Base-by-base conservation (phyloP, 805 yeast species). In the Saturnispora diversa region DNA sequence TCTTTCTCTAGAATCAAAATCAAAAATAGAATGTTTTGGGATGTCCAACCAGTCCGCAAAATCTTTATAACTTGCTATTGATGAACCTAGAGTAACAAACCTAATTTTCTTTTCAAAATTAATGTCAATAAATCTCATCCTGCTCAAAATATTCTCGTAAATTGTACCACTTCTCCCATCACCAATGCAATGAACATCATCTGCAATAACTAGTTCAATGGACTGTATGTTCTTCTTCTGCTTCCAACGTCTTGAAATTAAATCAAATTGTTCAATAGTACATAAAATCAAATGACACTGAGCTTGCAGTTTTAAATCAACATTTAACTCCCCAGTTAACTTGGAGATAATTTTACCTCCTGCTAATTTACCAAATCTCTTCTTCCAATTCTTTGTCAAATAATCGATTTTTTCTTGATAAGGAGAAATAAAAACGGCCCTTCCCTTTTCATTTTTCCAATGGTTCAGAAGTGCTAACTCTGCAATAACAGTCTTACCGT, bases 41-140 rank as follows among this genome's bases (percentile, higher is more conserved):
- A 82, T 79, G 2, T 92, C 94, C 22, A 92, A 59, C 96, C 97
- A 92, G 40, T 80, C 84, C 1, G 84, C 90, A 43, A 88, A 60
- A 48, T 85, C 95, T 38, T 75, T 68, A 3, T 82, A 84, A 53
- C 80, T 83, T 0, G 92, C 76, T 29, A 90, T 56, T 2, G 94
- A 75, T 1, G 76, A 68, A 1, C 84, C 68, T 19, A 90, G 62
- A 0, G 76, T 88, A n/a, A 90, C 72, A 20, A 87, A 58, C 47
- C 97, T 63, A 5, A 75, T 48, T 1, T 65, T 55, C 2, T 61
- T 65, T 25, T 78, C 82, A n/a, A 80, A 54, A 48, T 84, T 92
- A 2, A 74, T 67, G 0, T 78, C 65, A 56, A 87, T 74, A 46
- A 81, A 76, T 44, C 81, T 66, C 74, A 84, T 70, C 50, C 97